phyloP scores from a whole-genome alignment of 805 yeast genomes.

The Starmerella gropengiesseri region DNA sequence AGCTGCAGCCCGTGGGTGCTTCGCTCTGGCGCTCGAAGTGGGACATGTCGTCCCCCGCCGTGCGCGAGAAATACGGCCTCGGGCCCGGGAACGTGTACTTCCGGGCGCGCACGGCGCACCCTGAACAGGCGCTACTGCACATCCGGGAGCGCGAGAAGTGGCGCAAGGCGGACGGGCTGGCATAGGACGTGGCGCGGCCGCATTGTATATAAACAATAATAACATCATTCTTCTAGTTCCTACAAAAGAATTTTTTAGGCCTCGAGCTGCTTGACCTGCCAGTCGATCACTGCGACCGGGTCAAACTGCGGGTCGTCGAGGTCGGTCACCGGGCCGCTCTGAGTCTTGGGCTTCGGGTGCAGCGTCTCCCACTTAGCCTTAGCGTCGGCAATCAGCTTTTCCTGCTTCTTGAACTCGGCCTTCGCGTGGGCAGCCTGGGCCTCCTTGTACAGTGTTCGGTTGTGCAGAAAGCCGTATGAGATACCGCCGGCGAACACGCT shows the following conservation, averaged over 20 bases:
- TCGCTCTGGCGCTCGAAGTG: slow-evolving; percentile 80
- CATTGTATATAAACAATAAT: too few relatives aligned
- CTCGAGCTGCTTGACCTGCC: slow-evolving; percentile 19
- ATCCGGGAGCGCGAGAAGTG: slow-evolving; percentile 23
- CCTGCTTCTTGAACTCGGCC: slow-evolving; percentile 50
- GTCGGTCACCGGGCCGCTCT: slow-evolving; percentile 41
- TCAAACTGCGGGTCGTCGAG: slow-evolving; percentile 88
- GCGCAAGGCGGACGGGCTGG: slow-evolving; percentile 17
- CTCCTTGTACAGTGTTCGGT: slow-evolving; percentile 51
- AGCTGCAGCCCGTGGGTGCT: slow-evolving; percentile 74
- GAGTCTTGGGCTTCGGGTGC: slow-evolving; percentile 36
- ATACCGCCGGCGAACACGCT: slow-evolving; percentile 82
- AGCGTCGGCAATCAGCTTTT: slow-evolving; percentile 74
- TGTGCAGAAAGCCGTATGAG: slow-evolving; percentile 78
- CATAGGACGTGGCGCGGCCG: too few relatives aligned
- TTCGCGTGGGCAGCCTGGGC: slow-evolving; percentile 50
- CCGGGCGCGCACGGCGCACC: slow-evolving; percentile 26
- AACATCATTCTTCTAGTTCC: background rate
- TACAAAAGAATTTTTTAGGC: slow-evolving; percentile 5
- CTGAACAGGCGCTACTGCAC: slow-evolving; percentile 25
- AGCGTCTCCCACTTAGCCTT: slow-evolving; percentile 75
- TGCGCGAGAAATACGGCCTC: slow-evolving; percentile 64
- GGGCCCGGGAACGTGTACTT: slow-evolving; percentile 58
- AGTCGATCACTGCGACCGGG: slow-evolving; percentile 39
- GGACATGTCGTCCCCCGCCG: slow-evolving; percentile 54